These are phyloP conservation scores for Magnaporthiopsis incrustans DNA, from an alignment of 2,329 filamentous ascomycete genomes.

Conservation along the genomic window DNA sequence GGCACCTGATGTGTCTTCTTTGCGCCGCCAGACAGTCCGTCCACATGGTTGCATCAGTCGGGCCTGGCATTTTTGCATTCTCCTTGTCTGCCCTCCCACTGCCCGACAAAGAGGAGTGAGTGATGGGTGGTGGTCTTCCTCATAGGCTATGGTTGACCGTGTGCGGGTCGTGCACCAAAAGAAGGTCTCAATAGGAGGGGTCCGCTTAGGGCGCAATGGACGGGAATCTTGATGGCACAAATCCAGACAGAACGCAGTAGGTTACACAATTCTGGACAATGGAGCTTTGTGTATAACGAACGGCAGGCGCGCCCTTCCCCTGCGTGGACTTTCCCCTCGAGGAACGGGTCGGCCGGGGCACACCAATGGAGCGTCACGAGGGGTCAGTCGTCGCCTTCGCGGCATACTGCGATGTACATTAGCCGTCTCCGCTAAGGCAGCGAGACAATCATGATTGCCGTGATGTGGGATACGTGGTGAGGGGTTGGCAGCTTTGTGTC, in stretches of 20 bases:
- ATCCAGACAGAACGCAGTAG: background rate
- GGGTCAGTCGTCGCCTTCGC: no score
- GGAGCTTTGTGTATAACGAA: background rate
- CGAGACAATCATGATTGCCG: background rate
- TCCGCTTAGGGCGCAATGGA: background rate
- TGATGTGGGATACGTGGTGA: background rate
- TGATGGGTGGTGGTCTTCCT: background rate
- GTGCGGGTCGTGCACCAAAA: background rate
- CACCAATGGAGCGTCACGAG: background rate
- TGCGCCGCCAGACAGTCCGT: background rate
- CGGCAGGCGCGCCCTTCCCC: background rate
- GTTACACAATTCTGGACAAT: background rate
- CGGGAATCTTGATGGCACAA: background rate
- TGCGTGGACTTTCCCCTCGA: background rate
- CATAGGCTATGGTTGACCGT: no score
- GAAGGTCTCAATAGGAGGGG: background rate
- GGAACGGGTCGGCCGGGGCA: background rate
- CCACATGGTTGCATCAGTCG: background rate
- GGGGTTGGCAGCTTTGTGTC: background rate
- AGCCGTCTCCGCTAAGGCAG: background rate
- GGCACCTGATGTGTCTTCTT: background rate
- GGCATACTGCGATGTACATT: background rate
- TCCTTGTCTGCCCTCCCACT: background rate
- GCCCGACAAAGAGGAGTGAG: background rate
- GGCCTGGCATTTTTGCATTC: background rate